Base-by-base conservation (phyloP, 768 basidiomycete genomes). In the Tricholomella constricta region DNA sequence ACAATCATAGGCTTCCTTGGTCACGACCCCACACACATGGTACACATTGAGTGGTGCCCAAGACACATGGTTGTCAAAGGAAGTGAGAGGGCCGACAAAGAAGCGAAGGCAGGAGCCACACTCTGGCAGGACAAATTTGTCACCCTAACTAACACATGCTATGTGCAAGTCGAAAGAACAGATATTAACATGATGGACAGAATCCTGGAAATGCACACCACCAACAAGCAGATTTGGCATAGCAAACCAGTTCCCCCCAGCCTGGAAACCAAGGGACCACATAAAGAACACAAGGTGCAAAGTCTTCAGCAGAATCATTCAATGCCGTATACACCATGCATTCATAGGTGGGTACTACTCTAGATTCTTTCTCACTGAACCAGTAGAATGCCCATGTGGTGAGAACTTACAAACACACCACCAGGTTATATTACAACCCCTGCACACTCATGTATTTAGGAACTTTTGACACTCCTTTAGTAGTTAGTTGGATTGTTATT, bases 341-440 rank as follows among this genome's bases (percentile, higher is more conserved):
- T 64, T 57, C 42, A 55, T 57, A n/a, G 65, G 69, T 45, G 43
- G 29, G 43, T 45, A 45, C 26, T 45, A 45, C 27, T 7, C 43
- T 31, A 59, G 57, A 19, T 62, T 61, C 48, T 54, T 61, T 17
- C 62, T 57, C 1, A 17, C 34, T 8, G 60, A 67, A 48, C 34
- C 38, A 34, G 42, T 52, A 34, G 45, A 44, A 48, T 70, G 69
- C 60, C 62, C 57, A 9, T 70, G 67, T 43, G 62, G 63, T 0
- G 52, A 62, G 48, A 2, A 20, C 8, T 12, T 52, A 2, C 60
- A 68, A 48, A 67, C 67, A 4, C 40, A 59, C 8, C 51, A 61
- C 37, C 68, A 68, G 51, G 60, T 69, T 0, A 52, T 69, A 15
- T 43, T n/a, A n/a, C n/a, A n/a, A n/a, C n/a, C n/a, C n/a, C n/a